These are phyloP conservation scores for slime mould (Dictyostelium discoideum) DNA, from an alignment of 78 protist genomes.

Conservation along the genomic window DNA sequence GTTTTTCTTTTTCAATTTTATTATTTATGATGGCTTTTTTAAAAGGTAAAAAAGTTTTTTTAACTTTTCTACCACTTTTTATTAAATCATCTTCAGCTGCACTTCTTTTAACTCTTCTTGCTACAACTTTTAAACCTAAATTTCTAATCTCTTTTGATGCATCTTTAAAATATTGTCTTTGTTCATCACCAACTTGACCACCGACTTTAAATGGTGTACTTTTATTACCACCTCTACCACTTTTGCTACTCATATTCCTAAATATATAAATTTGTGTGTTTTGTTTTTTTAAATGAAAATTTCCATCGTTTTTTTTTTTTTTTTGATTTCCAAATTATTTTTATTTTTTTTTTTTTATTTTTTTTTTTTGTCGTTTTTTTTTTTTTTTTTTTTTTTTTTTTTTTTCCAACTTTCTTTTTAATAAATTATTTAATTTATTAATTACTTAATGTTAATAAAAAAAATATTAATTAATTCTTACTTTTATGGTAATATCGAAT, in stretches of 20 bases:
- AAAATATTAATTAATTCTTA: too few relatives aligned
- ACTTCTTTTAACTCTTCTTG: not conserved
- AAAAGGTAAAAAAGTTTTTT: constrained; percentile 1
- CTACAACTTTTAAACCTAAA: not conserved
- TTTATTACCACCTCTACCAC: not conserved
- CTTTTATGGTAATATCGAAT: too few relatives aligned
- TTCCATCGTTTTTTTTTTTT: too few relatives aligned
- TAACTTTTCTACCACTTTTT: constrained; percentile 27
- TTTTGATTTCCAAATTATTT: too few relatives aligned
- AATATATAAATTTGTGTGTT: not conserved
- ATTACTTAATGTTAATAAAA: too few relatives aligned
- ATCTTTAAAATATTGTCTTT: constrained; percentile 26
- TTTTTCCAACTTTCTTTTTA: too few relatives aligned
- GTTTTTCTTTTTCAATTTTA: constrained; percentile 10
- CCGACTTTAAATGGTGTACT: not conserved
- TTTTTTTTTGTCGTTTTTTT: too few relatives aligned
- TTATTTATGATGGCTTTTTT: not conserved
- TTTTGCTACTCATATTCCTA: not conserved
- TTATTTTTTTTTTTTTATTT: too few relatives aligned
- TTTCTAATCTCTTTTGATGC: constrained; percentile 23
- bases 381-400: too few relatives aligned
- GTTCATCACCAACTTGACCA: constrained; percentile 31
- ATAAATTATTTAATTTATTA: too few relatives aligned
- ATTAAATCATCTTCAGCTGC: not conserved
- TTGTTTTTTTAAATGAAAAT: not conserved